Evolutionary conservation across 176 grass and related monocot genomes (phyloP).

Genomic region (Triticum turgidum): DNA sequence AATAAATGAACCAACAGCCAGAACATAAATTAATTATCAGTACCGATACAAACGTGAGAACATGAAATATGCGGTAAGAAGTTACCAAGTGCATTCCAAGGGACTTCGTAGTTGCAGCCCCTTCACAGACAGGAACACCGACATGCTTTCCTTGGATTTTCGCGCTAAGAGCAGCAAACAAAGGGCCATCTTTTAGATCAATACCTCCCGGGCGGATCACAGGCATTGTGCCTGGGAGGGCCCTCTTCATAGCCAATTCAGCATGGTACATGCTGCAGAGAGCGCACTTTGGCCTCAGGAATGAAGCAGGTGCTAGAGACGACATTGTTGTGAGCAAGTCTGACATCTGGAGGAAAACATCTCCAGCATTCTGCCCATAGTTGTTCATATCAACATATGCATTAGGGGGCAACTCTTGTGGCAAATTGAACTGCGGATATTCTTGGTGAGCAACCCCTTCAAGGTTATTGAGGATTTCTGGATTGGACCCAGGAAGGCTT

Average conservation of each 20-base stretch:
- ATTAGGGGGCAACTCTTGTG: slow-evolving; percentile 53
- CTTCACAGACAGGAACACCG: slow-evolving; percentile 91
- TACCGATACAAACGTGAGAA: background rate
- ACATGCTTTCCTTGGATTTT: slow-evolving; percentile 84
- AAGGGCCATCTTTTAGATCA: slow-evolving; percentile 86
- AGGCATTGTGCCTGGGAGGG: slow-evolving; percentile 79
- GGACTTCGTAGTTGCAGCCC: slow-evolving; percentile 84
- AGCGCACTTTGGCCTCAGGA: slow-evolving; percentile 81
- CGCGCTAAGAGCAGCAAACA: slow-evolving; percentile 85
- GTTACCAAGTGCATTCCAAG: slow-evolving; percentile 90
- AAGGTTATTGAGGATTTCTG: slow-evolving; percentile 57
- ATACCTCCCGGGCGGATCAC: slow-evolving; percentile 86
- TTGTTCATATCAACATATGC: slow-evolving; percentile 48
- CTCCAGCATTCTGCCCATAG: slow-evolving; percentile 44
- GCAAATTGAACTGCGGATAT: slow-evolving; percentile 62
- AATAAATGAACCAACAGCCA: slow-evolving; percentile 39
- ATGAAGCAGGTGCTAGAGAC: slow-evolving; percentile 59
- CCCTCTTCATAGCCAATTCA: slow-evolving; percentile 68
- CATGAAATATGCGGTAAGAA: slow-evolving; percentile 5
- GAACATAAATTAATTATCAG: background rate
- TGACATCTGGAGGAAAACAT: slow-evolving; percentile 59
- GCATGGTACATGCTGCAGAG: slow-evolving; percentile 88
- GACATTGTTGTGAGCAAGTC: slow-evolving; percentile 73
- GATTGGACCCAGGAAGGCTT: slow-evolving; percentile 49
- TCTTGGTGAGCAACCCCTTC: slow-evolving; percentile 64